These are phyloP conservation scores for Pharnaceum exiguum DNA, from an alignment of 148 eudicot genomes.

Conservation along the genomic window DNA sequence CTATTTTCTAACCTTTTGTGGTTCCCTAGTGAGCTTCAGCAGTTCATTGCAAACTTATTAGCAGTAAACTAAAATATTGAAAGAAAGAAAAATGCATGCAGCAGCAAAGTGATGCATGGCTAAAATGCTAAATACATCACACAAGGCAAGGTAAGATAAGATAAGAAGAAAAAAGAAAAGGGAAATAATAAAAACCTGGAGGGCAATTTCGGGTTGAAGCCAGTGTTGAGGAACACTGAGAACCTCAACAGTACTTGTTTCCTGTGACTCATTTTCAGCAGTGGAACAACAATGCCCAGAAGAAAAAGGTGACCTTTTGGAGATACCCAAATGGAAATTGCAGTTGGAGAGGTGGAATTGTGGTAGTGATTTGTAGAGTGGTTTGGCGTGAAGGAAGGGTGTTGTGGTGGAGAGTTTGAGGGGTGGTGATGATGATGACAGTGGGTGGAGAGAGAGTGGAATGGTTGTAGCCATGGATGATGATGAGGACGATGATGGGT, in stretches of 20 bases:
- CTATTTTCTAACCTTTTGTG: too few relatives aligned
- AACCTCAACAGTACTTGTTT: constrained; percentile 42
- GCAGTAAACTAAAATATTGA: too few relatives aligned
- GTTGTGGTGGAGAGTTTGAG: neutral
- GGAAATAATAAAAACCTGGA: too few relatives aligned
- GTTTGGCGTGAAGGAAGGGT: too few relatives aligned
- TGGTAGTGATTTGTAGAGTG: neutral
- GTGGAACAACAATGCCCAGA: constrained; percentile 1
- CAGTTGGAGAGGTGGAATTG: neutral
- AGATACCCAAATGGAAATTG: constrained; percentile 10
- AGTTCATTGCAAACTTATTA: too few relatives aligned
- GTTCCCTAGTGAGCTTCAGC: too few relatives aligned
- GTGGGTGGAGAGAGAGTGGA: neutral
- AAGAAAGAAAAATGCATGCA: too few relatives aligned
- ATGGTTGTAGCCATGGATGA: constrained; percentile 8
- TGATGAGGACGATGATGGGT: too few relatives aligned
- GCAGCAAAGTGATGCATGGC: too few relatives aligned
- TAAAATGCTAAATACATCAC: too few relatives aligned
- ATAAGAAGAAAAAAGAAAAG: too few relatives aligned
- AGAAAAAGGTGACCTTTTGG: constrained; percentile 4
- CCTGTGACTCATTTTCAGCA: constrained; percentile 21
- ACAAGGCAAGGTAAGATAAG: too few relatives aligned
- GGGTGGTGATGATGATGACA: neutral
- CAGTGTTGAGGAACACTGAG: constrained; percentile 67
- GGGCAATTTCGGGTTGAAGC: constrained; percentile 54